Base-by-base conservation (phyloP, 768 basidiomycete species). In the Boletus coccyginus region DNA sequence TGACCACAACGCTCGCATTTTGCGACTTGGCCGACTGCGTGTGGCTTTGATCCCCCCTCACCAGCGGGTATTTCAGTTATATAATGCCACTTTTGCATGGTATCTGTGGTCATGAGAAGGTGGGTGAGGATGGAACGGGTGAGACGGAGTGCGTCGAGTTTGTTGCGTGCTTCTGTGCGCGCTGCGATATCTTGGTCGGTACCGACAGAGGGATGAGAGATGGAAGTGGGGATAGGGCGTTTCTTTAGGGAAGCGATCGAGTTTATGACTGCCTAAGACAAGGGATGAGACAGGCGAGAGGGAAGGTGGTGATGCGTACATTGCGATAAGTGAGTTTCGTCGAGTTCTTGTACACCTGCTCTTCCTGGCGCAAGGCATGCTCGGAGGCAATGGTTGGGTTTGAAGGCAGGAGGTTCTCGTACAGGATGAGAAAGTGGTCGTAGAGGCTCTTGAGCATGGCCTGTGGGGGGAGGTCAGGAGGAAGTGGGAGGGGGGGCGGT, bases 271-370 rank as follows among this genome's bases (percentile, higher is more conserved):
- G 81, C 81, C 82, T 84, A 57, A 38, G 54, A 40, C 50, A 7
- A 29, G 45, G 49, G 52, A 48, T 69, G 46, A 67, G 57, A 50
- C 41, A 50, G 29, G 52, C 38, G 46, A 32, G 46, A 11, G 27
- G 43, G 10, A 50, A 39, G 19, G 16, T 11, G n/a, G 43, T 7
- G 35, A 36, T 41, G 64, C 83, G 59, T 66, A 90, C 91, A 74
- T 89, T 88, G 48, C 92, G 88, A 71, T 96, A 96, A 0, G 92
- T 92, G 46, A 82, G 69, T 70, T 90, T 92, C 50, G 78, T 87
- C 0, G 88, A 83, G 58, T 83, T 84, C 27, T 76, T 77, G 71
- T 93, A 94, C 0, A 93, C 78, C 56, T 92, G 87, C 35, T 83
- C 81, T 65, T 96, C 94, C 64, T 96, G 92, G 47, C 75, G 81